These are phyloP conservation scores for Apiospora koreana DNA, from an alignment of 2,329 filamentous ascomycete species.

Conservation along the genomic window DNA sequence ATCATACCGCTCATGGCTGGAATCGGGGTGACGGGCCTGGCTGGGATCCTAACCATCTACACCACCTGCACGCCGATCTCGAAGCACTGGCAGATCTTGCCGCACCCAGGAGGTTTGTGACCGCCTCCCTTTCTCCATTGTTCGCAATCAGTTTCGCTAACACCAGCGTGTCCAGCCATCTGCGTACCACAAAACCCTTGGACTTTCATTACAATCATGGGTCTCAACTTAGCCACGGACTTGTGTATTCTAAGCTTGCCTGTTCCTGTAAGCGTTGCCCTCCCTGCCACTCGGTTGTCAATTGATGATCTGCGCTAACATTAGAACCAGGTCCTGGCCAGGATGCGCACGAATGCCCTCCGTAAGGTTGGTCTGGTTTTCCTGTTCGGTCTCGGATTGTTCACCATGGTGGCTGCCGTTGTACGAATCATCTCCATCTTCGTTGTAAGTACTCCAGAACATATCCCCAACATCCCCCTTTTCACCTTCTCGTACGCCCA, in stretches of 20 bases:
- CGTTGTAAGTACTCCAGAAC: slow-evolving; percentile 1
- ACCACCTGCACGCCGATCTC: slow-evolving; percentile 33
- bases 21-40: slow-evolving; percentile 29
- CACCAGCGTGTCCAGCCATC: slow-evolving; percentile 7
- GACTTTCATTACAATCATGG: slow-evolving; percentile 15
- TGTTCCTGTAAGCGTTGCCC: slow-evolving; percentile 6
- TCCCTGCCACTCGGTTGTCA: not conserved
- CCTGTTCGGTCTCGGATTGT: slow-evolving; percentile 16
- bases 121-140: not conserved
- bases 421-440: slow-evolving; percentile 16
- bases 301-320: not conserved
- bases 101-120: slow-evolving; percentile 38
- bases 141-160: not conserved
- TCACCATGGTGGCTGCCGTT: slow-evolving; percentile 16
- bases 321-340: slow-evolving; percentile 10
- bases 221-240: slow-evolving; percentile 17
- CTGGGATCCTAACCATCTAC: slow-evolving; percentile 28
- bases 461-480: too few relatives aligned
- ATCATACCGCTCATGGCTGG: slow-evolving; percentile 36
- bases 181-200: slow-evolving; percentile 17
- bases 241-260: slow-evolving; percentile 17
- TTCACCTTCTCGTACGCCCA: too few relatives aligned
- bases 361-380: slow-evolving; percentile 14
- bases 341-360: slow-evolving; percentile 6
- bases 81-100: slow-evolving; percentile 36